Conservation (phyloP, 2,329 filamentous ascomycete species). For the Aureobasidium sp. region DNA sequence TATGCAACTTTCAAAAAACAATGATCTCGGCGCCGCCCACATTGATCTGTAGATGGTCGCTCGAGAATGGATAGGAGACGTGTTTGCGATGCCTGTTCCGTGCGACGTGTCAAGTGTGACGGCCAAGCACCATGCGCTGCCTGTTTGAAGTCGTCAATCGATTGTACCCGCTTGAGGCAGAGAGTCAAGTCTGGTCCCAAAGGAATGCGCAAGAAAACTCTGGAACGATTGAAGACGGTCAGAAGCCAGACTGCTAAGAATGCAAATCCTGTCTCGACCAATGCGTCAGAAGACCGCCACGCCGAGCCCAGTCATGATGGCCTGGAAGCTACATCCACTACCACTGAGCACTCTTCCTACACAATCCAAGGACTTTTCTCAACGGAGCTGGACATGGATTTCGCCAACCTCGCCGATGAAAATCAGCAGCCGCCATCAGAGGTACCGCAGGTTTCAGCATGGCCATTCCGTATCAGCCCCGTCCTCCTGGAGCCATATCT, state of each 20-base stretch:
- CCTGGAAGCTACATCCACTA: too few species aligned
- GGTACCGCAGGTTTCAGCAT: neutral
- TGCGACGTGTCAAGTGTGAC: slow-evolving; percentile 15
- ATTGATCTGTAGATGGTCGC: neutral
- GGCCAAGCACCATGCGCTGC: slow-evolving; percentile 12
- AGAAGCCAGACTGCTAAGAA: neutral
- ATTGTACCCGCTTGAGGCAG: slow-evolving; percentile 12
- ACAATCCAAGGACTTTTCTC: neutral
- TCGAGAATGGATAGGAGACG: neutral
- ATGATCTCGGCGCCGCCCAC: neutral
- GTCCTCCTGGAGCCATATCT: slow-evolving; percentile 12
- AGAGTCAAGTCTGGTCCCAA: slow-evolving; percentile 13
- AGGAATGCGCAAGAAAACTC: slow-evolving; percentile 10
- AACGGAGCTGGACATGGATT: neutral
- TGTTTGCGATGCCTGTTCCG: slow-evolving; percentile 16
- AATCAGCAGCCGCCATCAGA: neutral
- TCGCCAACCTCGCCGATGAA: neutral
- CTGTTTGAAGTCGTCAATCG: slow-evolving; percentile 9
- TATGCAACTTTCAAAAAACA: neutral
- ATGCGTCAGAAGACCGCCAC: neutral
- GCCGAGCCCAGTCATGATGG: neutral
- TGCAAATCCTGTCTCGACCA: neutral
- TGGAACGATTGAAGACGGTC: slow-evolving; percentile 1
- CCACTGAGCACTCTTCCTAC: neutral
- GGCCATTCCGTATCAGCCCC: neutral